Evolutionary conservation across 164 flowering plant species (phyloP).

Genomic region (Vitis rupestris): DNA sequence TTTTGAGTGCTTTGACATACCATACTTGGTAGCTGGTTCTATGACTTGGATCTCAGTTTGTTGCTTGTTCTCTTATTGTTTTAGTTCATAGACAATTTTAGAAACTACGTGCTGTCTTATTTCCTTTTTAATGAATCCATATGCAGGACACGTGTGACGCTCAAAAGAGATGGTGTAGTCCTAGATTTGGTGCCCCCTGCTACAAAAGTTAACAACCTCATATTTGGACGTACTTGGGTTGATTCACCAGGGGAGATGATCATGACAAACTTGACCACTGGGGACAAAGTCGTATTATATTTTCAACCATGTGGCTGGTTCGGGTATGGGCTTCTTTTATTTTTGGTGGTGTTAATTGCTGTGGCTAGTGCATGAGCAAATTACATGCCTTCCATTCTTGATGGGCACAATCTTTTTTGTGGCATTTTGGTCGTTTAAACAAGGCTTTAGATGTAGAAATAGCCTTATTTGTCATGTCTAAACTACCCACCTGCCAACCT

Average conservation of each 20-base stretch:
- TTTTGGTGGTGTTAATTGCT: not conserved
- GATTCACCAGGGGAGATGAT: slow-evolving; percentile 86
- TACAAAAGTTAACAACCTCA: slow-evolving; percentile 69
- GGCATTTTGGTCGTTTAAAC: too few relatives aligned
- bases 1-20: too few relatives aligned
- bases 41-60: too few relatives aligned
- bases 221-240: slow-evolving; percentile 84
- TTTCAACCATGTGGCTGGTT: slow-evolving; percentile 96
- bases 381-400: not conserved
- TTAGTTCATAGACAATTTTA: too few relatives aligned
- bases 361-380: not conserved
- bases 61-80: too few relatives aligned
- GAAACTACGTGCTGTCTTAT: too few relatives aligned
- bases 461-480: too few relatives aligned
- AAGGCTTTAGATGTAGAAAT: too few relatives aligned
- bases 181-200: slow-evolving; percentile 84
- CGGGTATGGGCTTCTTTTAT: slow-evolving; percentile 46
- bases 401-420: too few relatives aligned
- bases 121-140: not conserved
- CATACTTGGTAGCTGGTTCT: too few relatives aligned
- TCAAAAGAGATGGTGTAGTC: slow-evolving; percentile 68
- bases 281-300: slow-evolving; percentile 73
- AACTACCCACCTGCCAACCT: too few relatives aligned
- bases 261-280: slow-evolving; percentile 76
- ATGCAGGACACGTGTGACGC: slow-evolving; percentile 68